phyloP scores from a whole-genome alignment of 1,284 basidiomycete genomes.

The Rhodotorula sp. region DNA sequence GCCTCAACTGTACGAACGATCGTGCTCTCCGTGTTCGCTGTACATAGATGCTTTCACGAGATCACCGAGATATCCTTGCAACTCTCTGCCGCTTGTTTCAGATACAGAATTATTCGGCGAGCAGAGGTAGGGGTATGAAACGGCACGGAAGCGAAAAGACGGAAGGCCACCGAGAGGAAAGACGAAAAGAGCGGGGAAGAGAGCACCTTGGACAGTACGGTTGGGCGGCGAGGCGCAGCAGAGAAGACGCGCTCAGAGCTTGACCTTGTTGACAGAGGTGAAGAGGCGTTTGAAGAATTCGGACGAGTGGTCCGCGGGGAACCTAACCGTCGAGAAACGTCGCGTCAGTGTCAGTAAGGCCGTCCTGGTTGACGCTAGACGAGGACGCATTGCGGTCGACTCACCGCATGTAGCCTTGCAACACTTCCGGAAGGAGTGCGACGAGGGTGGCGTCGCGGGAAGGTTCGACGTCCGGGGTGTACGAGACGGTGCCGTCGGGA shows the following conservation, averaged over 20 bases:
- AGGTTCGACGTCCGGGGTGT: constrained; percentile 30
- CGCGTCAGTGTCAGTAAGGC: no score
- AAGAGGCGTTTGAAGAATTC: constrained; percentile 34
- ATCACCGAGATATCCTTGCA: neutral
- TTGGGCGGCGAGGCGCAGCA: neutral
- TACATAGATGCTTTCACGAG: neutral
- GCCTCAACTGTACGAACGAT: neutral
- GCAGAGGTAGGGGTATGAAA: neutral
- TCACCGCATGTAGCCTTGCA: constrained; percentile 32
- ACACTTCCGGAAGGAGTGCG: constrained; percentile 13
- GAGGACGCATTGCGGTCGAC: neutral
- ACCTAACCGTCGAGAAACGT: constrained; percentile 1
- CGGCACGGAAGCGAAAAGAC: neutral
- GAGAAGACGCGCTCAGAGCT: constrained; percentile 2
- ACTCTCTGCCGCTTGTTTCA: neutral
- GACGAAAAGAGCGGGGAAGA: neutral
- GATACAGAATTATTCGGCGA: neutral
- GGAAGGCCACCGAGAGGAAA: neutral
- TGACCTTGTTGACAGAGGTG: constrained; percentile 25
- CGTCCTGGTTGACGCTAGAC: neutral
- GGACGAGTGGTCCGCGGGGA: constrained; percentile 19
- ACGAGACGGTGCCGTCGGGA: constrained; percentile 21
- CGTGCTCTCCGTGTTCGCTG: neutral
- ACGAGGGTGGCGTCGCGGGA: constrained; percentile 25
- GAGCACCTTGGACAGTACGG: neutral